These are phyloP conservation scores for Jimgerdemannia lactiflua DNA, from an alignment of 192 early-diverging fungal species.

Conservation along the genomic window DNA sequence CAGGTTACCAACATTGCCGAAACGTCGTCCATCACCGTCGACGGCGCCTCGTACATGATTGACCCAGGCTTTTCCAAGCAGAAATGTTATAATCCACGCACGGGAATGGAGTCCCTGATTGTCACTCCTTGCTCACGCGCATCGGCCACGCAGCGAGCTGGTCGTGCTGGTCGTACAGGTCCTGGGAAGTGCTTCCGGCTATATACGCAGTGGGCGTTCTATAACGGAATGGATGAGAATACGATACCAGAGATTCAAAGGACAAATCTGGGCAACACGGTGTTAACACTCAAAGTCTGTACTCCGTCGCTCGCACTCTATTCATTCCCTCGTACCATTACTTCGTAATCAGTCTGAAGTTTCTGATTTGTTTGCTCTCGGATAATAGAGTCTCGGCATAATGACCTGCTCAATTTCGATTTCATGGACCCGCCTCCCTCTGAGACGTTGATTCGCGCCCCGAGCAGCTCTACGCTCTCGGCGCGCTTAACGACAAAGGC, in stretches of 20 bases:
- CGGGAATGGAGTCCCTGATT: slow-evolving; percentile 98
- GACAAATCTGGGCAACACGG: slow-evolving; percentile 89
- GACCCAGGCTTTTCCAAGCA: slow-evolving; percentile 99
- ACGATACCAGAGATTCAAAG: slow-evolving; percentile 97
- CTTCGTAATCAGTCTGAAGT: too few species aligned
- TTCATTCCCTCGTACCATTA: too few species aligned
- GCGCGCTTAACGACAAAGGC: slow-evolving; percentile 88
- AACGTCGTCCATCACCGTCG: slow-evolving; percentile 96
- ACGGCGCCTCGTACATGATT: slow-evolving; percentile 95
- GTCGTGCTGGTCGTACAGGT: slow-evolving; percentile 93
- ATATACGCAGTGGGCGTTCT: slow-evolving; percentile 89
- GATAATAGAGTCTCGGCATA: slow-evolving; percentile 77
- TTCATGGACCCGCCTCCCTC: slow-evolving; percentile 98
- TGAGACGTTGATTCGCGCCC: slow-evolving; percentile 86
- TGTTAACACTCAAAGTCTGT: slow-evolving; percentile 79
- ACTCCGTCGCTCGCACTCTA: not conserved
- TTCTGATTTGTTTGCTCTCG: not conserved
- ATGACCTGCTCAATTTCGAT: slow-evolving; percentile 95
- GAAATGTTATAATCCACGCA: slow-evolving; percentile 90
- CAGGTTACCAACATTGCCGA: slow-evolving; percentile 99
- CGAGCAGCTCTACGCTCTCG: slow-evolving; percentile 89
- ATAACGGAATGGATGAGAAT: slow-evolving; percentile 93
- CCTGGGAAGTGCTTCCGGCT: slow-evolving; percentile 98
- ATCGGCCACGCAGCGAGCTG: slow-evolving; percentile 90
- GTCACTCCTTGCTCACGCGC: slow-evolving; percentile 95